Conservation (phyloP, 192 early-diverging fungal genomes). For the Umbelopsis ramanniana region DNA sequence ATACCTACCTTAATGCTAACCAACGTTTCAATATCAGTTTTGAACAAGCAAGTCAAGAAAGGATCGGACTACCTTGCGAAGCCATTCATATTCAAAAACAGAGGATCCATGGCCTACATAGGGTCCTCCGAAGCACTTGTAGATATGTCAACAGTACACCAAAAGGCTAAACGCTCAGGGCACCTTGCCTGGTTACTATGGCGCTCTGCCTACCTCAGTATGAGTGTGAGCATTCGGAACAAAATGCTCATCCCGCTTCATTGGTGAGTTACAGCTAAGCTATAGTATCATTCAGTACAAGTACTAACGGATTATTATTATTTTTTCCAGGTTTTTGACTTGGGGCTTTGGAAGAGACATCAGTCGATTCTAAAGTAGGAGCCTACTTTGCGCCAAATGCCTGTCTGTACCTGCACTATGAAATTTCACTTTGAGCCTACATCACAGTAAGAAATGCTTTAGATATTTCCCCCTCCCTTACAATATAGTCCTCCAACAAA, state of each 20-base stretch:
- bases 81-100: constrained; percentile 51
- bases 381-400: background rate
- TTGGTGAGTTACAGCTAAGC: constrained; percentile 44
- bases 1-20: background rate
- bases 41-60: constrained; percentile 45
- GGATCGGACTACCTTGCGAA: background rate
- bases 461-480: background rate
- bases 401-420: no score
- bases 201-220: constrained; percentile 74
- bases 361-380: constrained; percentile 18
- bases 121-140: constrained; percentile 62
- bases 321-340: constrained; percentile 40
- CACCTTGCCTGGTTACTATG: constrained; percentile 67
- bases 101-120: constrained; percentile 74
- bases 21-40: background rate
- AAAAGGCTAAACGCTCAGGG: constrained; percentile 53
- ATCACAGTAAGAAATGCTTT: no score
- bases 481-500: background rate
- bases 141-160: constrained; percentile 57
- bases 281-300: background rate
- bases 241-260: constrained; percentile 77
- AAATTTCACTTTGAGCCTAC: no score
- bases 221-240: constrained; percentile 68
- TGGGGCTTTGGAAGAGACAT: constrained; percentile 38
- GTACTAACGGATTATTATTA: background rate